These are phyloP conservation scores for Fusarium albidum DNA, from an alignment of 2,329 filamentous ascomycete genomes.

Conservation along the genomic window DNA sequence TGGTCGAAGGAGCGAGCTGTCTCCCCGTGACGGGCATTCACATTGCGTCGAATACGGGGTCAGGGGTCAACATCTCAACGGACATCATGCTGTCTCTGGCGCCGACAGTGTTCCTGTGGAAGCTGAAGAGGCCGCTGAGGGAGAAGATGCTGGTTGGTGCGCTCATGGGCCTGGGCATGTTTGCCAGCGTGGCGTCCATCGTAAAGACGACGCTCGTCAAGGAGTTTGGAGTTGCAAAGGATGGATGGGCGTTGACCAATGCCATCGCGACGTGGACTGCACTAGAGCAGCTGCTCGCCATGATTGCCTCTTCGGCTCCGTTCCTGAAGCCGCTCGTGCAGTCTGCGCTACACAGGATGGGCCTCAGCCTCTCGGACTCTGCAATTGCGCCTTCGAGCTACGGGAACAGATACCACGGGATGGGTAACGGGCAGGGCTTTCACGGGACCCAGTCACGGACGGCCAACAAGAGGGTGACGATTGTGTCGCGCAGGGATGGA, in stretches of 20 bases:
- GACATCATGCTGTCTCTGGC: constrained; percentile 1
- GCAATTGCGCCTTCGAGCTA: background rate
- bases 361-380: background rate
- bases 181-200: background rate
- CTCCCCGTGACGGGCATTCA: background rate
- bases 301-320: constrained; percentile 19
- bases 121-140: background rate
- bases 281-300: constrained; percentile 23
- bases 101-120: background rate
- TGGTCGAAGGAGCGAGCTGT: background rate
- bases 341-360: background rate
- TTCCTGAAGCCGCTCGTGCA: constrained; percentile 2
- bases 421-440: background rate
- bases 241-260: constrained; percentile 19
- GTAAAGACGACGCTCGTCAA: constrained; percentile 9
- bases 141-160: background rate
- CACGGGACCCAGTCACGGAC: background rate
- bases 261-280: constrained; percentile 21
- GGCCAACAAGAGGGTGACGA: background rate
- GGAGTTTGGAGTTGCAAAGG: constrained; percentile 7
- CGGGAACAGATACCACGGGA: background rate
- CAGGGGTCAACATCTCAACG: background rate
- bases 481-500: background rate
- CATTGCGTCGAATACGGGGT: background rate
- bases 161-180: background rate